Evolutionary conservation across 441 rosid genomes (phyloP).

Genomic region (Gossypium aridum): DNA sequence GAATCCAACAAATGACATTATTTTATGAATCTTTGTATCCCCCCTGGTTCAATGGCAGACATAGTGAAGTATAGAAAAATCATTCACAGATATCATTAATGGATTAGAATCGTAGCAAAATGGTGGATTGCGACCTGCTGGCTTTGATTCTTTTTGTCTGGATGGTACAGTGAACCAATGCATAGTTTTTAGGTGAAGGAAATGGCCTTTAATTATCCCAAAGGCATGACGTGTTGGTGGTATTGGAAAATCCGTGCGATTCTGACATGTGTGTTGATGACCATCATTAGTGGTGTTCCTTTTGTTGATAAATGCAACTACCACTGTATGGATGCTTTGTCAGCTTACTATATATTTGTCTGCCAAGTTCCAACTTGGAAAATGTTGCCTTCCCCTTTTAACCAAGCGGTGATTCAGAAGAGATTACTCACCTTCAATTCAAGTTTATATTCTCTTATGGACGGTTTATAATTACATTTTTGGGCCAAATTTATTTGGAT

Average conservation of each 20-base stretch:
- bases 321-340: slow-evolving; percentile 16
- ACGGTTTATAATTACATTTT: too few species aligned
- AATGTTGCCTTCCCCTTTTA: too few species aligned
- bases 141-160: not conserved
- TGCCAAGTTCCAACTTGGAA: not conserved
- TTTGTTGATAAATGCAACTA: slow-evolving; percentile 13
- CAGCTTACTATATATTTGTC: slow-evolving; percentile 8
- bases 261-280: slow-evolving; percentile 2
- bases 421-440: too few species aligned
- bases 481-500: too few species aligned
- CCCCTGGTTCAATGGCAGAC: not conserved
- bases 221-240: not conserved
- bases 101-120: not conserved
- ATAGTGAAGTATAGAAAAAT: not conserved
- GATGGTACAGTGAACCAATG: not conserved
- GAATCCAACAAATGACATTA: not conserved
- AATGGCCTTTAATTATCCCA: not conserved
- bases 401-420: too few species aligned
- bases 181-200: not conserved
- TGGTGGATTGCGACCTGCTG: not conserved
- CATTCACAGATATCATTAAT: not conserved
- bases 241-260: not conserved
- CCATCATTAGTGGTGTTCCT: not conserved
- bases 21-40: not conserved
- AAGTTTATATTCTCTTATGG: too few species aligned